Conservation (phyloP, 805 yeast species). For the Blastobotrys peoriensis region DNA sequence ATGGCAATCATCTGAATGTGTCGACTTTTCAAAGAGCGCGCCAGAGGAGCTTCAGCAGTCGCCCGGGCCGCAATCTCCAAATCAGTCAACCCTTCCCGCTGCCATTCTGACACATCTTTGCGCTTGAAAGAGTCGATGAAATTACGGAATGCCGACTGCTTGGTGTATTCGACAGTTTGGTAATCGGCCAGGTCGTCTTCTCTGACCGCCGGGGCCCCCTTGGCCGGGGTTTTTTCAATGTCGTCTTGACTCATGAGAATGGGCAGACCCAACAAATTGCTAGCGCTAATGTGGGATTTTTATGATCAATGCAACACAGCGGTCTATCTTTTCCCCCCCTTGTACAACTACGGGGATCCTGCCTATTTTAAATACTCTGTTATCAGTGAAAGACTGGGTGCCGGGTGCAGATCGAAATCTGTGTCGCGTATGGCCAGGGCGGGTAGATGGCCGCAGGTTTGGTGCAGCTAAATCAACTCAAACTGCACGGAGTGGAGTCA, state of each 20-base stretch:
- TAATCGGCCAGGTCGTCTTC: not conserved
- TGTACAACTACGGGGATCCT: not conserved
- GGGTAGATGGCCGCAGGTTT: too few relatives aligned
- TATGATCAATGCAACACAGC: too few relatives aligned
- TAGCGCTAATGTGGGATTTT: too few relatives aligned
- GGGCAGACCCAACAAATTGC: too few relatives aligned
- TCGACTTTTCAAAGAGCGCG: slow-evolving; percentile 32
- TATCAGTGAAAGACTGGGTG: too few relatives aligned
- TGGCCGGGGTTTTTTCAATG: not conserved
- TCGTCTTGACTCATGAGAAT: not conserved
- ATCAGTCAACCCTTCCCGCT: not conserved
- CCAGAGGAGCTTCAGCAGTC: slow-evolving; percentile 50
- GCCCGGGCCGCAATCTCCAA: not conserved
- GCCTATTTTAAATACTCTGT: not conserved
- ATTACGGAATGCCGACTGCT: not conserved
- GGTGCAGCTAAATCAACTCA: too few relatives aligned
- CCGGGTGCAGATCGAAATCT: too few relatives aligned
- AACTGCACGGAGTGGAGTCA: too few relatives aligned
- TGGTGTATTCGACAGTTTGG: not conserved
- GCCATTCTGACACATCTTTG: not conserved
- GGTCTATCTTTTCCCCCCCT: too few relatives aligned
- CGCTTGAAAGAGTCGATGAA: not conserved
- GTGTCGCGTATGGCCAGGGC: too few relatives aligned
- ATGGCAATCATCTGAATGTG: slow-evolving; percentile 57
- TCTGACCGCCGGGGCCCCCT: not conserved